Base-by-base conservation (phyloP, 768 basidiomycete genomes). In the Sarcomyxa edulis region DNA sequence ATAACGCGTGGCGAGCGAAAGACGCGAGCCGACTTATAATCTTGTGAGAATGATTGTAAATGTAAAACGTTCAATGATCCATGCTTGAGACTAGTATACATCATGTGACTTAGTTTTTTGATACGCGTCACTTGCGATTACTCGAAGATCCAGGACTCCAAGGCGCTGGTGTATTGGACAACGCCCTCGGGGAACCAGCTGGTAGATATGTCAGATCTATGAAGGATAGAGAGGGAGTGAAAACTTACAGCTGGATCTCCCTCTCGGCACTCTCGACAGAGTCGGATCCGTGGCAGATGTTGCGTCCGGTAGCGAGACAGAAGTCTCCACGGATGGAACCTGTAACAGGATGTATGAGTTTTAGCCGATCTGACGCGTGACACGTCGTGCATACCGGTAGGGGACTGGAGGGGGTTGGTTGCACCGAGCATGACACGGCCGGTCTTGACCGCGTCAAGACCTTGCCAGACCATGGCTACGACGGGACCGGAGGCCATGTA, bases 401-500 rank as follows among this genome's bases (percentile, higher is more conserved):
- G 68, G 47, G 95, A 97, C 26, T 74, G 74, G 46, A 97, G 80
- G 44, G 96, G 96, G 81, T 99, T 96, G 58, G 95, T 96, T 32
- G 92, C 81, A 58, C 95, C 95, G 48, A 95, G 83, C 89, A 96
- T 95, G 62, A 62, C 75, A 68, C 94, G 91, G 51, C 93, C 94
- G 42, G 92, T 94, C 81, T 91, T 91, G 65, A 91, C 88, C 35
- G 87, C 87, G 49, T 91, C 86, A 45, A 91, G 77, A 43, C 96
- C 96, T 70, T 97, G 78, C 81, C 93, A 95, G 49, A 88, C 93
- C 79, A 91, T 94, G 53, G 76, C 88, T 57, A 95, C 84, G 50
- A 99, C 96, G 50, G 96, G 96, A 44, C 96, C 95, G 39, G 85
- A 73, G 39, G 82, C 79, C 92, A 95, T 98, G 76, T 97, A 97